Base-by-base conservation (phyloP, 148 eudicot genomes). In the Salicornia ramosissima region DNA sequence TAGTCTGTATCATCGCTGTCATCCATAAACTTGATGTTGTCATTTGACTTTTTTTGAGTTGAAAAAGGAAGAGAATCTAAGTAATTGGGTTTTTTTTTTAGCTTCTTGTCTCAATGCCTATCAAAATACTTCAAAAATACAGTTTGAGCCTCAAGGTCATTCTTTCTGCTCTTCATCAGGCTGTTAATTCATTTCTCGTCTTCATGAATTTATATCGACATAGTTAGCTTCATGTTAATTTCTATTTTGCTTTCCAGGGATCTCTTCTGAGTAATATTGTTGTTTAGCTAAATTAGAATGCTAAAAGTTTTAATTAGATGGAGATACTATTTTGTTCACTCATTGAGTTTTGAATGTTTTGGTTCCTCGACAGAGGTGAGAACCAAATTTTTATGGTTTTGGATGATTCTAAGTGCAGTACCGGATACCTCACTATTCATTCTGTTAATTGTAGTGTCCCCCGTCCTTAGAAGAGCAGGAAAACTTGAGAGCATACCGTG, bases 401-500 rank as follows among this genome's bases (percentile, higher is more conserved):
- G 12, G 22, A 5, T 58, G 63, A 18, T 34, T 36, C 22, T 22
- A 30, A 19, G 15, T 56, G 39, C 25, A 11, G 22, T 42, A 31
- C 45, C 7, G 55, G 11, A 39, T 51, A 52, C 30, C 28, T 58
- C 52, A 49, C 59, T 25, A 24, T 28, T 46, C 19, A 70, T 68
- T 25, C 42, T 67, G 31, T 40, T 60, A 70, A 72, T 40, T 83
- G 74, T 84, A 92, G 97, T 92, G 90, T 69, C 93, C 96, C 39
- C 83, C 93, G 30, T 74, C 80, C 74, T 77, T 81, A 68, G 96
- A 88, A 77, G 94, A 90, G 77, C 90, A 75, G 13, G 85, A 88
- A 43, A 80, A 82, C 29, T 77, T 86, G 57, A 77, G 91, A 43
- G 77, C 94, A 24, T 81, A 79, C 64, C 85, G 83, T 61, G 80